phyloP scores from a whole-genome alignment of 768 basidiomycete species.

The Tricholoma sp. region DNA sequence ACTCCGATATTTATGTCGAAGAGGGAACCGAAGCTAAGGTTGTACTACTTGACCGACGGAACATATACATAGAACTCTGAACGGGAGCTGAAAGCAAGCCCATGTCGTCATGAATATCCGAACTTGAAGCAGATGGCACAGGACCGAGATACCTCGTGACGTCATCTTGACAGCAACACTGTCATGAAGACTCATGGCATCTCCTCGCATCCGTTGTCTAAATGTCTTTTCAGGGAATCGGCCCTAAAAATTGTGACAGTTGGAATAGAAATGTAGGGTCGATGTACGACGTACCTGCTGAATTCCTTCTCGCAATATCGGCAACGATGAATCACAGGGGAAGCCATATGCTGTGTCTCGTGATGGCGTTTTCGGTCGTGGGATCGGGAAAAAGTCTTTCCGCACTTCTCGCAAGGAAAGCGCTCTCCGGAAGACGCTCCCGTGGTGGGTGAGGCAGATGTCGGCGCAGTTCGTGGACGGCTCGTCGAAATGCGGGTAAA shows the following conservation, averaged over 20 bases:
- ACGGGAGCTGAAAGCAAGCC: neutral
- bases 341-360: conserved; percentile 67
- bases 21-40: conserved; percentile 2
- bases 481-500: conserved; percentile 35
- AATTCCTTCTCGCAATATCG: conserved; percentile 73
- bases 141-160: neutral
- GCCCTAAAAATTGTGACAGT: conserved; percentile 16
- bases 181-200: conserved; percentile 15
- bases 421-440: conserved; percentile 50
- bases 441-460: conserved; percentile 29
- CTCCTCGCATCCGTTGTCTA: conserved; percentile 58
- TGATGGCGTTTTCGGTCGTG: conserved; percentile 81
- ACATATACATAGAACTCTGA: neutral
- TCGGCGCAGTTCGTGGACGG: conserved; percentile 35
- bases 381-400: conserved; percentile 73
- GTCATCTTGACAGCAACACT: neutral
- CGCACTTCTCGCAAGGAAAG: conserved; percentile 68
- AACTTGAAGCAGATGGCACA: neutral
- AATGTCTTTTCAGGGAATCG: conserved; percentile 69
- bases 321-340: conserved; percentile 64
- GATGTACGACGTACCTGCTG: conserved; percentile 45
- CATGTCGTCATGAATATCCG: conserved; percentile 3
- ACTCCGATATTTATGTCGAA: conserved; percentile 6
- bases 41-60: neutral
- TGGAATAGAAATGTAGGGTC: neutral